Conservation (phyloP, 2,329 filamentous ascomycete genomes). For the Cladosporium sp. region DNA sequence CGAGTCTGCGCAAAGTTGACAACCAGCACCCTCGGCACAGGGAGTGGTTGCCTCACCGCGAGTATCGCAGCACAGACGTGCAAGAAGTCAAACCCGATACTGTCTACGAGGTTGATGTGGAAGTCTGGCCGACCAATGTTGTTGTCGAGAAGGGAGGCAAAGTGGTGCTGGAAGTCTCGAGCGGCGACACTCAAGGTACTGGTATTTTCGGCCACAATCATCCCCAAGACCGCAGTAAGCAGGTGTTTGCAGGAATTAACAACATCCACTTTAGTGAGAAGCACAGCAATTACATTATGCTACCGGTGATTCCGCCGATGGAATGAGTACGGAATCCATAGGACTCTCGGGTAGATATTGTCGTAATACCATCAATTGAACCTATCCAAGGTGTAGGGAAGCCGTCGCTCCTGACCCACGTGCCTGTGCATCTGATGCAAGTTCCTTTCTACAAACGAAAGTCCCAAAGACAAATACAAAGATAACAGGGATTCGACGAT, state of each 20-base stretch:
- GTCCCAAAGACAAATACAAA: no score
- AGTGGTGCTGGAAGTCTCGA: slow-evolving; percentile 52
- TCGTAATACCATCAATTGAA: no score
- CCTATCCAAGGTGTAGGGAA: no score
- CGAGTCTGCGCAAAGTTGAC: slow-evolving; percentile 53
- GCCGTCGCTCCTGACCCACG: no score
- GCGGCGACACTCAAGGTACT: slow-evolving; percentile 56
- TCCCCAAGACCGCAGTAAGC: slow-evolving; percentile 43
- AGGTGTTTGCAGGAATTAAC: slow-evolving; percentile 46
- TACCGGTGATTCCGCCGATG: slow-evolving; percentile 49
- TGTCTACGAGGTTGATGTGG: slow-evolving; percentile 57
- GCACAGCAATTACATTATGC: slow-evolving; percentile 47
- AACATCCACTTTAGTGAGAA: slow-evolving; percentile 49
- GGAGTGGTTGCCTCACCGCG: slow-evolving; percentile 52
- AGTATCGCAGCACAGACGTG: slow-evolving; percentile 55
- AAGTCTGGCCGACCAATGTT: slow-evolving; percentile 62
- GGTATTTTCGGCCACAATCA: slow-evolving; percentile 54
- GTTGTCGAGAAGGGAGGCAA: slow-evolving; percentile 49
- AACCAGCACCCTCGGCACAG: slow-evolving; percentile 48
- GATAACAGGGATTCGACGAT: no score
- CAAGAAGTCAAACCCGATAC: slow-evolving; percentile 51
- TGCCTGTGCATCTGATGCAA: no score
- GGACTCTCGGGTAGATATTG: no score
- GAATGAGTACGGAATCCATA: no score
- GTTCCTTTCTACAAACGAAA: no score